Conservation (phyloP, 2,329 filamentous ascomycete species). For the Scopulariopsis brevicaulis region DNA sequence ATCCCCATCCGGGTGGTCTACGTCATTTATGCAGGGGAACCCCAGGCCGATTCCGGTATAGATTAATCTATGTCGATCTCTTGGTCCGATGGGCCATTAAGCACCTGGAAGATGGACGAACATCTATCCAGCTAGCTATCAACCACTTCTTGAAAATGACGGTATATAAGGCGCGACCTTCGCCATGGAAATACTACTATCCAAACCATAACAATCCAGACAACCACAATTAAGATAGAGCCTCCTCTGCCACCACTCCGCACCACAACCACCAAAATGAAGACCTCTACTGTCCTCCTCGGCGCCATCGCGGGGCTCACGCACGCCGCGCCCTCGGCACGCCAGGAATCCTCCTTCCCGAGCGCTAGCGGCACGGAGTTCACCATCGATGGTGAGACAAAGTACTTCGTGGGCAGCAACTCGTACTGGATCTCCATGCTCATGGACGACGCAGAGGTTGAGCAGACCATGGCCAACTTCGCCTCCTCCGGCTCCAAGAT, state of each 20-base stretch:
- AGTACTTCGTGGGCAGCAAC: conserved; percentile 43
- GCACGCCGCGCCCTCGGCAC: not conserved
- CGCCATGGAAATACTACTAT: not conserved
- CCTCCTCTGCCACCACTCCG: too few species aligned
- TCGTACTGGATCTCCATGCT: conserved; percentile 45
- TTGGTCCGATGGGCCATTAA: not conserved
- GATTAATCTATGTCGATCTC: not conserved
- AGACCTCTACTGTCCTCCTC: not conserved
- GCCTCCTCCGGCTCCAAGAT: conserved; percentile 40
- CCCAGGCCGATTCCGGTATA: not conserved
- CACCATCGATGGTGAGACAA: conserved; percentile 29
- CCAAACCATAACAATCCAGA: not conserved
- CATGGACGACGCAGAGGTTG: conserved; percentile 42
- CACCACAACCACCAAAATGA: not conserved
- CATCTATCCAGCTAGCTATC: too few species aligned
- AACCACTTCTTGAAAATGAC: too few species aligned
- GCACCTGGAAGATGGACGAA: not conserved
- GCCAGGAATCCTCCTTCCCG: conserved; percentile 11
- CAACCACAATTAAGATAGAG: not conserved
- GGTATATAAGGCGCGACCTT: not conserved
- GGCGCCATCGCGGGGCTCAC: not conserved
- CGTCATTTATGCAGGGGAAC: conserved; percentile 2
- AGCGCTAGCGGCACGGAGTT: conserved; percentile 20
- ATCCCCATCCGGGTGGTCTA: not conserved
- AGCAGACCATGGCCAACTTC: conserved; percentile 37